Evolutionary conservation across 441 rosid genomes (phyloP).

Genomic region (Gossypium davidsonii): DNA sequence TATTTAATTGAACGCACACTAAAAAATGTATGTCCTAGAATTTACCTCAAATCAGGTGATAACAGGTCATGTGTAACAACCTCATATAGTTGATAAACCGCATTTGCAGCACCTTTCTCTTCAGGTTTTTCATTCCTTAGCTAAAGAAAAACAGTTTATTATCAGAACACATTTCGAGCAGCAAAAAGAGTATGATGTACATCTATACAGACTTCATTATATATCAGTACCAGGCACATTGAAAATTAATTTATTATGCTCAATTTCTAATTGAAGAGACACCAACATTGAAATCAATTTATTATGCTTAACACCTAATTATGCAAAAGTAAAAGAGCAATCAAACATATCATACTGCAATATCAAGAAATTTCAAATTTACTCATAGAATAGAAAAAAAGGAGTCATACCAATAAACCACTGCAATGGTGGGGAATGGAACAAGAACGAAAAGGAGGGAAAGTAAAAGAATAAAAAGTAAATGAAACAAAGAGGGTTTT

Average conservation of each 20-base stretch:
- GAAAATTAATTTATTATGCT: not conserved
- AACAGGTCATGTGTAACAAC: conserved; percentile 88
- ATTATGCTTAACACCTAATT: not conserved
- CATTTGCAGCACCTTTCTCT: conserved; percentile 87
- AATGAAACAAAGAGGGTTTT: conserved; percentile 5
- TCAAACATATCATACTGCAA: not conserved
- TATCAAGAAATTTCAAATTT: not conserved
- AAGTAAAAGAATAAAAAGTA: not conserved
- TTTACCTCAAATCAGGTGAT: conserved; percentile 76
- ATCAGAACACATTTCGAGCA: not conserved
- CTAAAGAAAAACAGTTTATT: conserved; percentile 29
- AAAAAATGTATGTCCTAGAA: not conserved
- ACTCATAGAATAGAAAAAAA: not conserved
- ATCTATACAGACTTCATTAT: not conserved
- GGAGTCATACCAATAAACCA: not conserved
- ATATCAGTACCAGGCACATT: not conserved
- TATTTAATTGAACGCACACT: not conserved
- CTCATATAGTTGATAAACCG: conserved; percentile 71
- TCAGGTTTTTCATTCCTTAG: conserved; percentile 70
- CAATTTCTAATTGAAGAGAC: not conserved
- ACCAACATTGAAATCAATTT: not conserved
- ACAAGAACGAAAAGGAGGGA: not conserved
- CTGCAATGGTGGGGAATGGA: not conserved
- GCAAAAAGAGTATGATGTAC: not conserved
- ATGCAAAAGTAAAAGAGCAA: conserved; percentile 1